A percentile compares a stretch with the other conserved stretches of the same genome.
These are phyloP conservation scores for Pontederia paniculata DNA, from an alignment of 176 grass and related monocot genomes.

Conservation along the genomic window DNA sequence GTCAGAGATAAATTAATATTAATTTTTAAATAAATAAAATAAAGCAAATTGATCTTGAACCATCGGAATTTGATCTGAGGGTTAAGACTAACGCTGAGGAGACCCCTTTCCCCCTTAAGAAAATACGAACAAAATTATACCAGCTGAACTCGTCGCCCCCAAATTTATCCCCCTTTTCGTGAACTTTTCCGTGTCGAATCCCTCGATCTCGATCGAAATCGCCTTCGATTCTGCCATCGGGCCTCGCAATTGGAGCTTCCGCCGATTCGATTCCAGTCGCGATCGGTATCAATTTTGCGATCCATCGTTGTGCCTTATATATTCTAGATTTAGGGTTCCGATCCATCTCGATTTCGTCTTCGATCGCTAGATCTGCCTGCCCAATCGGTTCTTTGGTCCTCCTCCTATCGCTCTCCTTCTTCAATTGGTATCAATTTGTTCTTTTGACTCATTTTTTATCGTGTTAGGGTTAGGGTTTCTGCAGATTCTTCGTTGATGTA, in stretches of 20 bases:
- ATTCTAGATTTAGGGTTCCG: conserved; percentile 8
- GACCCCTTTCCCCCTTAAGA: conserved; percentile 16
- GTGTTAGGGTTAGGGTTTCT: conserved; percentile 37
- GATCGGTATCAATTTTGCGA: conserved; percentile 20
- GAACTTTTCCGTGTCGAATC: not conserved
- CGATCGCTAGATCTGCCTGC: too few species aligned
- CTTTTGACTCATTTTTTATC: too few species aligned
- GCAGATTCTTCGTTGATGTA: not conserved
- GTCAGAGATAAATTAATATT: too few species aligned
- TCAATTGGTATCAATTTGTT: too few species aligned
- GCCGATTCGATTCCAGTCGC: conserved; percentile 5
- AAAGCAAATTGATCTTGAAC: too few species aligned
- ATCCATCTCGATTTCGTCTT: too few species aligned
- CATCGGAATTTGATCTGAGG: too few species aligned
- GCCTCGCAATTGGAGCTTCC: conserved; percentile 22
- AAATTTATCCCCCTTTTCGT: not conserved
- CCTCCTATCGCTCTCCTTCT: too few species aligned
- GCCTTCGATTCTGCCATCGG: not conserved
- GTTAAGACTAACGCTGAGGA: too few species aligned
- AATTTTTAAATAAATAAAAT: too few species aligned
- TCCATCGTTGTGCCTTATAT: conserved; percentile 15
- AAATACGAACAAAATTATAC: conserved; percentile 1
- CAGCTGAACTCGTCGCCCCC: not conserved
- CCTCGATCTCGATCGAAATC: conserved; percentile 18
- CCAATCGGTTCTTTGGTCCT: too few species aligned